Conservation (phyloP, 2,329 filamentous ascomycete species). For the Neoarthrinium moseri region DNA sequence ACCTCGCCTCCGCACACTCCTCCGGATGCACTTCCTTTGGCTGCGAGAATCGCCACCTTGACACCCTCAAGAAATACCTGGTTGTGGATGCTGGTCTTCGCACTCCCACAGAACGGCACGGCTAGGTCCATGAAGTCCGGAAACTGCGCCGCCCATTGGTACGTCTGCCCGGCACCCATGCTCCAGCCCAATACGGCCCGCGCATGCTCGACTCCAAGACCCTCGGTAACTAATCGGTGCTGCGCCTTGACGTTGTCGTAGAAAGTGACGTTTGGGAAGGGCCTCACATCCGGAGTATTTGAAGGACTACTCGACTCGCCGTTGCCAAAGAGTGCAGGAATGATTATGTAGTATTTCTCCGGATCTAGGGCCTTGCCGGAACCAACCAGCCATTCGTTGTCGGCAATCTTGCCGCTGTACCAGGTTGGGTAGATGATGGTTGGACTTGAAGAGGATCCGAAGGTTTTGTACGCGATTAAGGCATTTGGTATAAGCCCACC, state of each 20-base stretch:
- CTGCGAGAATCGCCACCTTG: conserved; percentile 54
- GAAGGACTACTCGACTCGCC: conserved; percentile 67
- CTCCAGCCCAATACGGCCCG: conserved; percentile 67
- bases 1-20: conserved; percentile 47
- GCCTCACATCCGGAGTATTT: conserved; percentile 51
- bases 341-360: conserved; percentile 54
- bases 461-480: conserved; percentile 74
- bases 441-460: conserved; percentile 60
- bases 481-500: conserved; percentile 63
- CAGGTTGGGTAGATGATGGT: conserved; percentile 76
- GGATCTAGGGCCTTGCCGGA: conserved; percentile 64
- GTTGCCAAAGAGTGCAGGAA: conserved; percentile 69
- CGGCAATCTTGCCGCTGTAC: conserved; percentile 62
- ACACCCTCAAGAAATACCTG: conserved; percentile 64
- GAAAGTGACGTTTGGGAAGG: conserved; percentile 63
- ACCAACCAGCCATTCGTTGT: conserved; percentile 75
- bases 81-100: conserved; percentile 65
- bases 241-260: conserved; percentile 71
- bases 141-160: conserved; percentile 62
- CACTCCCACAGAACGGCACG: conserved; percentile 65
- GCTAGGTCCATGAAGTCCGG: conserved; percentile 65
- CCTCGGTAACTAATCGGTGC: conserved; percentile 62
- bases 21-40: conserved; percentile 50
- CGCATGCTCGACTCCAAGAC: conserved; percentile 58
- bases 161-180: conserved; percentile 67